These are phyloP conservation scores for Penicillium sp. DNA, from an alignment of 2,329 filamentous ascomycete genomes.

Conservation along the genomic window DNA sequence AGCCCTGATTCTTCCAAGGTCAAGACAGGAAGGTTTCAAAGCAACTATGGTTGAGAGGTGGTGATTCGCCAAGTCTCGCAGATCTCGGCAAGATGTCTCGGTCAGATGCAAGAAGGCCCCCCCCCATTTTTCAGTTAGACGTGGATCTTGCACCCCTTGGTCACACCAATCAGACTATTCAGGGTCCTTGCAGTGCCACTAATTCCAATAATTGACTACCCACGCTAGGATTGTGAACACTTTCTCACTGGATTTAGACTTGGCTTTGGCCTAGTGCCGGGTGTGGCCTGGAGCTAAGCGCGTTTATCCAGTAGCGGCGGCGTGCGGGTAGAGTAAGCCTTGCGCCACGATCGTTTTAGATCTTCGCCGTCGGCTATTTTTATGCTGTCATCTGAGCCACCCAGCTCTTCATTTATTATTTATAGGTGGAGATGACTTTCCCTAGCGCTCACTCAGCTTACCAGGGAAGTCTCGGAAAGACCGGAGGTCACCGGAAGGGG, in stretches of 20 bases:
- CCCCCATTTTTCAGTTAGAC: neutral
- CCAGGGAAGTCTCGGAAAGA: neutral
- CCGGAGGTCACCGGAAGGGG: neutral
- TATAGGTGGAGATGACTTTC: neutral
- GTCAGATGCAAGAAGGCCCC: neutral
- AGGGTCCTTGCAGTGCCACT: neutral
- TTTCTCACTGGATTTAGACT: neutral
- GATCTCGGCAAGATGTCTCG: conserved; percentile 12
- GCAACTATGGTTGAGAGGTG: neutral
- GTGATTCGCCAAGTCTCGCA: conserved; percentile 15
- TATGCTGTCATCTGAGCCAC: neutral
- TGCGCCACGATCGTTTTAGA: neutral
- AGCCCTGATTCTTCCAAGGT: neutral
- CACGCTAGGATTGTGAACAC: conserved; percentile 3
- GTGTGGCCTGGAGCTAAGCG: neutral
- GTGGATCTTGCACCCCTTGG: conserved; percentile 1
- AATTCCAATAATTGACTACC: conserved; percentile 5
- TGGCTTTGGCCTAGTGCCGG: neutral
- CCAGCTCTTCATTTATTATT: neutral
- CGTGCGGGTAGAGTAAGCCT: neutral
- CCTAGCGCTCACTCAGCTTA: neutral
- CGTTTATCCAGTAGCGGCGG: neutral
- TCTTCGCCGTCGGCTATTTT: neutral
- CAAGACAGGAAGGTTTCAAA: neutral
- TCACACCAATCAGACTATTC: neutral